Evolutionary conservation across 1,284 basidiomycete genomes (phyloP), one percentile per base, ranked within the genome.

Genomic region (Hortiboletus rubellus): DNA sequence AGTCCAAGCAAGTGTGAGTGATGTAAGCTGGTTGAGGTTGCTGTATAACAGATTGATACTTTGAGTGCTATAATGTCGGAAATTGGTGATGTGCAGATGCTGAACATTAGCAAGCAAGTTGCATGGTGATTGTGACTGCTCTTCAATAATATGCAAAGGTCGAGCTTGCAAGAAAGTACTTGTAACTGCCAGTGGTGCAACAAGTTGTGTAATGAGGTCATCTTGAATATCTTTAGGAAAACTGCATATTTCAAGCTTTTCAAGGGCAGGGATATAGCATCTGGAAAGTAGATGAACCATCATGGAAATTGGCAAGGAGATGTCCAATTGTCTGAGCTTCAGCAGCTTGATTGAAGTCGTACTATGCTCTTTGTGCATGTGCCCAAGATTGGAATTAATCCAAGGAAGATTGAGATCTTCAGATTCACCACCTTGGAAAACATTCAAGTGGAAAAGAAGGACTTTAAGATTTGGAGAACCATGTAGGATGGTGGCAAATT

Each of bases 401-500:
- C 50, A 44, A 15, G 14, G 7, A 7, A 36, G 8, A 34, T 34
- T 11, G 31, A 9, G 31, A 10, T 33, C 9, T 11, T 33, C 31
- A 11, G 11, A 3, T 15, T 36, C 2, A 15, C 15, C 10, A 36
- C 6, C n/a, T n/a, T n/a, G n/a, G n/a, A n/a, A 5, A 2, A 7
- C 15, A 14, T 37, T 15, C 27, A 27, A 5, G 5, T 3, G 3
- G 15, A 30, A 46, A 12, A 27, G 9, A 9, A 52, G 42, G 14
- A 6, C n/a, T 11, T 17, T 17, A 8, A 56, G 3, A 9, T 12
- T 33, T 7, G 43, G 33, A 33, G 50, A 40, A 3, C 55, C 38
- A 38, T 15, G 11, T n/a, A 56, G 17, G 41, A 53, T 43, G 40
- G 50, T 46, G 22, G 38, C 5, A 17, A 56, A 43, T 22, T 41